Conservation (phyloP, 73 alveolate species). For the Uronychia binucleata region DNA sequence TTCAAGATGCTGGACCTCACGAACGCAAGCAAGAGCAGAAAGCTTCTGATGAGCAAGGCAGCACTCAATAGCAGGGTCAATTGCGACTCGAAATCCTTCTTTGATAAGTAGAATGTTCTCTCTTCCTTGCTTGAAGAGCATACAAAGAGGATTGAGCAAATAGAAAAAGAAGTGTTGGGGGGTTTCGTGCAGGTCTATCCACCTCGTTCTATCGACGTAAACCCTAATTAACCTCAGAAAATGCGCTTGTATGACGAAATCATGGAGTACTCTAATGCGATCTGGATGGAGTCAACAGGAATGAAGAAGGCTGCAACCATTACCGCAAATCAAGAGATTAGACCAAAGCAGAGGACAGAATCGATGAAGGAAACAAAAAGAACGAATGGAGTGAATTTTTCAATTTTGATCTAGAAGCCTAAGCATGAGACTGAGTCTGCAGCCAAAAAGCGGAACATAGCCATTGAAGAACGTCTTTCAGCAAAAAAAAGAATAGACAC, state of each 20-base stretch:
- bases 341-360: no score
- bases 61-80: not conserved
- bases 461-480: no score
- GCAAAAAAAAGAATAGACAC: no score
- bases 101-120: not conserved
- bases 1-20: not conserved
- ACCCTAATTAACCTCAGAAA: not conserved
- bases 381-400: no score
- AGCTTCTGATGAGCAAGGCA: not conserved
- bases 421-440: no score
- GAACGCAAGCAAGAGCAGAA: not conserved
- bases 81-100: not conserved
- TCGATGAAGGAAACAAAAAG: no score
- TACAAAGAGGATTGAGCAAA: not conserved
- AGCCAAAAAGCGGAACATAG: no score
- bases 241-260: not conserved
- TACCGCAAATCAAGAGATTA: no score
- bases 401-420: no score
- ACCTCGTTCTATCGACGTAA: not conserved
- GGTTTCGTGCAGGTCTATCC: not conserved
- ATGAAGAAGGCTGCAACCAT: not conserved
- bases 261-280: not conserved
- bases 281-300: not conserved
- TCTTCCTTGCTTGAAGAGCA: not conserved
- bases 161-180: not conserved